These are phyloP conservation scores for Paramecium sexaurelia DNA, from an alignment of 73 alveolate species.

Conservation along the genomic window DNA sequence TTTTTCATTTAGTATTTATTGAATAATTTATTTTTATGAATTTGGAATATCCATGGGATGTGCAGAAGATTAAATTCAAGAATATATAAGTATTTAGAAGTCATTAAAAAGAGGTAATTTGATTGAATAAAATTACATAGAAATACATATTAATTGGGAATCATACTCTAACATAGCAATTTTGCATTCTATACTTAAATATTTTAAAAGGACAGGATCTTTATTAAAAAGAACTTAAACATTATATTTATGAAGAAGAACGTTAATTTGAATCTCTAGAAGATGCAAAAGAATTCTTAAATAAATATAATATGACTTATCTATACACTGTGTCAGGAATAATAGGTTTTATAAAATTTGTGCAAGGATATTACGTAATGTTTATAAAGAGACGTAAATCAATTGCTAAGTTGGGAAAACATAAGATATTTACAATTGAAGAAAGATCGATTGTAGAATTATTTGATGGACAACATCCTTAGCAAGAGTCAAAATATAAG, in stretches of 20 bases:
- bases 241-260: constrained; percentile 49
- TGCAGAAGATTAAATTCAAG: constrained; percentile 39
- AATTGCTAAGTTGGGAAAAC: constrained; percentile 70
- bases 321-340: constrained; percentile 58
- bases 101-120: neutral
- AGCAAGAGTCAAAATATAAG: constrained; percentile 74
- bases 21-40: neutral
- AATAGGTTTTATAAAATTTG: constrained; percentile 64
- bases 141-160: constrained; percentile 46
- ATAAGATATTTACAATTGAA: constrained; percentile 59
- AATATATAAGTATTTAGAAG: constrained; percentile 53
- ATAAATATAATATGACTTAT: neutral
- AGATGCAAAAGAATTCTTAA: constrained; percentile 37
- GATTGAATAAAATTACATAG: neutral
- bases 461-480: constrained; percentile 50
- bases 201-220: constrained; percentile 5
- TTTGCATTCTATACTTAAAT: constrained; percentile 1
- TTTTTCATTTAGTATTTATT: neutral
- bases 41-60: constrained; percentile 55
- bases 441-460: constrained; percentile 55
- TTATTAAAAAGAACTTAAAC: neutral
- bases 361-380: constrained; percentile 68
- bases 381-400: constrained; percentile 43
- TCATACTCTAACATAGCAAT: constrained; percentile 17
- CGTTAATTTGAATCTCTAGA: constrained; percentile 27